Conservation (phyloP, 805 yeast genomes). For the Sugiyamaella floridensis region DNA sequence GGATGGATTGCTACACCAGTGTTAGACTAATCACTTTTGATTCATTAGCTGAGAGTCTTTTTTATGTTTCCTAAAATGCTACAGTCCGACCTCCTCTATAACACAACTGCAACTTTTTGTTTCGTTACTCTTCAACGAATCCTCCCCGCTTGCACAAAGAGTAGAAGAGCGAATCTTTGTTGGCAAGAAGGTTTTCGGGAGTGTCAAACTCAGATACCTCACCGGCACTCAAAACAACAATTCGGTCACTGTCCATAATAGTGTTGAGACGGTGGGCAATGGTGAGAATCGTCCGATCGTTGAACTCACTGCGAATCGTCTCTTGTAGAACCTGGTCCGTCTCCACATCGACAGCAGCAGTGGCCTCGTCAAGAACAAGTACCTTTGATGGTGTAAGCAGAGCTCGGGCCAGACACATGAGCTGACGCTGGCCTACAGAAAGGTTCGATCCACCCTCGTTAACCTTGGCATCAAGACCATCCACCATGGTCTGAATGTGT, state of each 20-base stretch:
- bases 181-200: conserved; percentile 57
- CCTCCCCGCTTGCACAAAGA: conserved; percentile 74
- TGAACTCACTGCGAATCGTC: conserved; percentile 67
- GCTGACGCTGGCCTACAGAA: conserved; percentile 83
- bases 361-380: conserved; percentile 80
- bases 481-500: conserved; percentile 50
- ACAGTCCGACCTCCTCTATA: too few species aligned
- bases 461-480: conserved; percentile 49
- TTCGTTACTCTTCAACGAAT: conserved; percentile 40
- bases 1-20: too few species aligned
- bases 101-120: conserved; percentile 14
- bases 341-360: conserved; percentile 83
- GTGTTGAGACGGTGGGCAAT: conserved; percentile 89
- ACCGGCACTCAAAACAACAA: conserved; percentile 70
- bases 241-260: conserved; percentile 74
- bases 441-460: conserved; percentile 79
- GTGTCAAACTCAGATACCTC: conserved; percentile 69
- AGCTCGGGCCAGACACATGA: conserved; percentile 79
- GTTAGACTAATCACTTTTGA: too few species aligned
- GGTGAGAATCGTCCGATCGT: conserved; percentile 71
- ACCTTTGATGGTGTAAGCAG: conserved; percentile 68
- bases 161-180: conserved; percentile 62
- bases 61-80: too few species aligned
- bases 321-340: conserved; percentile 75
- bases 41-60: too few species aligned